Base-by-base conservation (phyloP, 139 green algal species). In the Volvox africanus region DNA sequence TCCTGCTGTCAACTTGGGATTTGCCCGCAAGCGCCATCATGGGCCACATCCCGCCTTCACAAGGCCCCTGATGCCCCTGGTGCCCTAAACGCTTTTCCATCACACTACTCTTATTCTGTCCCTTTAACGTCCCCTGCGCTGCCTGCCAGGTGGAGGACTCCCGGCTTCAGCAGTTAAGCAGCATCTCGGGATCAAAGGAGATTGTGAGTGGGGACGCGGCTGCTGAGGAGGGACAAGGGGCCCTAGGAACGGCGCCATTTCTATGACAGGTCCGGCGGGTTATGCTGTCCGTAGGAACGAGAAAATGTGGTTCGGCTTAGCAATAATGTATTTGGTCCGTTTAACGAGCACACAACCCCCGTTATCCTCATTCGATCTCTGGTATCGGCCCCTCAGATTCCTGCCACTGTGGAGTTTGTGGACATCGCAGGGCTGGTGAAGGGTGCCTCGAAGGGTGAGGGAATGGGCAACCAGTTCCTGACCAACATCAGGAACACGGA, bases 391-490 rank as follows among this genome's bases (percentile, higher is more conserved):
- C 68, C 16, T 71, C 87, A 97, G 94, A 80, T 99, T 16, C 96
- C 98, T 19, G 98, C 98, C 26, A 96, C 93, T 0, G 95, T 99
- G 3, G 98, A 99, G 94, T 99, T 99, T 97, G 98, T 99, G 65
- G 98, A 99, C 93, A 99, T 99, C 91, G 98, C 98, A 44, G 98
- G 98, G 2, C 96, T 99, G 77, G 98, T 99, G 14, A 97, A 97
- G 88, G 97, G 97, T 28, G 97, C 97, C 79, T 96, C 89, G 84
- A 96, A 98, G 89, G 98, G 97, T 26, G 97, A 98, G 93, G 98
- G 98, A 50, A 95, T 99, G 92, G 98, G 98, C 50, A 99, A 99
- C 95, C 97, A 99, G 93, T 99, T 99, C 93, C 95, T 99, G 55
- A 96, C 96, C 55, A 98, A 99, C 95, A 99, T 99, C 87, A 93